Base-by-base conservation (phyloP, 2,329 filamentous ascomycete genomes). In the Colletotrichum spinosum region DNA sequence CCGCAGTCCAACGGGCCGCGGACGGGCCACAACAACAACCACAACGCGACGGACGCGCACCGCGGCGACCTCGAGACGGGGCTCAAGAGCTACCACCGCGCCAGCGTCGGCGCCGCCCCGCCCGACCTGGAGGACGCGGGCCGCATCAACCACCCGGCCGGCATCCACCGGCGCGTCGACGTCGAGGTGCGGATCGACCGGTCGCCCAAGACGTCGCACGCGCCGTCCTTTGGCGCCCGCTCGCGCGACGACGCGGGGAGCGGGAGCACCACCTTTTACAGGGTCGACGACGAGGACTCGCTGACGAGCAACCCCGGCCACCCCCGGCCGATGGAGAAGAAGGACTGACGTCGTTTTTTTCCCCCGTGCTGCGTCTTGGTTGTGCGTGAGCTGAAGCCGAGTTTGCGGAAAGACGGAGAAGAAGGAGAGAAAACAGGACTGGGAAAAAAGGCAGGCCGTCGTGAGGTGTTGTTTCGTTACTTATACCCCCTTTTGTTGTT, bases 221-320 rank as follows among this genome's bases (percentile, higher is more conserved):
- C 35, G 10, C 42, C 46, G 4, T 53, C 58, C 4, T 56, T 53
- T n/a, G 42, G 57, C 6, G 46, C 60, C 4, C 42, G 38, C 1
- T 56, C 54, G n/a, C 41, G 46, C 5, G 44, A 56, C n/a, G 52
- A 58, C 2, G 57, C 61, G 15, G 17, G 13, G 4, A 42, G 25
- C 10, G 58, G 62, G 41, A 48, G 25, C 3, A 58, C 33, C n/a
- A 50, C 56, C 6, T 51, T 50, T 4, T 67, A 59, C 41, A 59
- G 48, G 25, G 13, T 55, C 7, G 66, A 67, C n/a, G 66, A 67
- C 17, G 53, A 66, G 6, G 62, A 61, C n/a, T 54, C 57, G 41
- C 35, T 67, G 37, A 68, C 57, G 0, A 42, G 53, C 15, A 46
- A 68, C 11, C 39, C 46, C 3, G 62, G 58, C 2, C 57, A 52